Conservation (phyloP, 257 asterid species). For the Penstemon eatonii region DNA sequence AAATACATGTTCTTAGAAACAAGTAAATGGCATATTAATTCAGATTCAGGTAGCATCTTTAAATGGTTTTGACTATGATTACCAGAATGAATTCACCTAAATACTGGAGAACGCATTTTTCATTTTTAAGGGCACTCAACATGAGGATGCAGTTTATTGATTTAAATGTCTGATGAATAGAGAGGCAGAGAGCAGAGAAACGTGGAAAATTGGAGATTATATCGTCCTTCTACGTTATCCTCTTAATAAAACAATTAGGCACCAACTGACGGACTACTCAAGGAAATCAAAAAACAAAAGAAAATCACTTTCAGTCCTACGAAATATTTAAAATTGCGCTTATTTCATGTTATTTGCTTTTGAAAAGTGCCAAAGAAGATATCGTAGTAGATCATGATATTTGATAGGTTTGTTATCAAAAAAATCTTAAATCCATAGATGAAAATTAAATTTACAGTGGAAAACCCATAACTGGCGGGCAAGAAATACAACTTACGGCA, state of each 20-base stretch:
- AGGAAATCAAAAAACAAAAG: not conserved
- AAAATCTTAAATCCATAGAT: slow-evolving; percentile 5
- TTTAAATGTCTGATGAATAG: not conserved
- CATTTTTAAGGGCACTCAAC: not conserved
- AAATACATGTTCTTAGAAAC: not conserved
- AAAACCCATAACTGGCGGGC: slow-evolving; percentile 13
- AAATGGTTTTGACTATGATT: not conserved
- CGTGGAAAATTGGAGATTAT: not conserved
- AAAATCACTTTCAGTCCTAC: not conserved
- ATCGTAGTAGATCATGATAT: not conserved
- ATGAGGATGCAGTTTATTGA: slow-evolving; percentile 9
- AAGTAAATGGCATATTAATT: not conserved
- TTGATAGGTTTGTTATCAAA: slow-evolving; percentile 1
- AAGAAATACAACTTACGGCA: slow-evolving; percentile 63
- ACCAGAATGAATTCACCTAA: not conserved
- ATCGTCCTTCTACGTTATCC: not conserved
- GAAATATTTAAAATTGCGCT: not conserved
- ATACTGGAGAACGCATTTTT: not conserved
- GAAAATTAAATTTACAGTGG: not conserved
- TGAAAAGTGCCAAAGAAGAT: too few species aligned
- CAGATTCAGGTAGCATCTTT: not conserved
- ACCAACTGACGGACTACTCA: not conserved
- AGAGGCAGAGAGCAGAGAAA: not conserved
- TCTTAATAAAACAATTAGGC: not conserved
- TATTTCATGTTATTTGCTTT: too few species aligned